Evolutionary conservation across 2,329 filamentous ascomycete genomes (phyloP).

Genomic region (Zasmidium citrigriseum): DNA sequence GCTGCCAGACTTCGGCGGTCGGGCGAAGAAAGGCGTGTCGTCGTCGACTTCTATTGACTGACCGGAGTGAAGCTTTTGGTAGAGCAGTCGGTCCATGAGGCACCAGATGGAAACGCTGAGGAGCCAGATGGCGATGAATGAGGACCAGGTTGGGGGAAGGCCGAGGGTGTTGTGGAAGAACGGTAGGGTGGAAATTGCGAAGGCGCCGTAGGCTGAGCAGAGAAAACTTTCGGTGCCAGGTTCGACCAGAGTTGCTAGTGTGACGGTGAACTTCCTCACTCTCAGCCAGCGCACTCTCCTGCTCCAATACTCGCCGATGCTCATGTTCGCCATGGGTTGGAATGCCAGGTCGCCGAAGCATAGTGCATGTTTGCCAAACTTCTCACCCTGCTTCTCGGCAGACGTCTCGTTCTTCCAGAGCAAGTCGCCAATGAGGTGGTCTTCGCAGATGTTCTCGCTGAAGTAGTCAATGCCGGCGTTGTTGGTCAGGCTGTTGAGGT

Average conservation of each 20-base stretch:
- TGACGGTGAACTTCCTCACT: constrained; percentile 91
- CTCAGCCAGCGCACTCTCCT: constrained; percentile 87
- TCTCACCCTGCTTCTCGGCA: constrained; percentile 37
- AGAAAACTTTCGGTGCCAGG: constrained; percentile 87
- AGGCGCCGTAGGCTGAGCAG: constrained; percentile 78
- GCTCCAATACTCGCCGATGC: constrained; percentile 72
- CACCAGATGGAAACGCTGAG: constrained; percentile 70
- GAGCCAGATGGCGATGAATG: constrained; percentile 68
- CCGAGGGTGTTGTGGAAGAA: constrained; percentile 57
- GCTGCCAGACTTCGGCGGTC: constrained; percentile 47
- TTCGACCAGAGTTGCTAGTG: constrained; percentile 85
- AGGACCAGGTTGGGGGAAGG: constrained; percentile 66
- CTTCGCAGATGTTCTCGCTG: constrained; percentile 94
- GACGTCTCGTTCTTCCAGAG: constrained; percentile 71
- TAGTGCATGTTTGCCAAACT: constrained; percentile 76
- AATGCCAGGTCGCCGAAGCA: constrained; percentile 84
- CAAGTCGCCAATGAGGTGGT: constrained; percentile 90
- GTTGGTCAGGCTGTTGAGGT: constrained; percentile 72
- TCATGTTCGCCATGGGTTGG: constrained; percentile 84
- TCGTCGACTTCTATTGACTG: constrained; percentile 69
- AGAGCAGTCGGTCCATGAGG: constrained; percentile 71
- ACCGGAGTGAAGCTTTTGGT: constrained; percentile 71
- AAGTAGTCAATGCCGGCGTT: constrained; percentile 84
- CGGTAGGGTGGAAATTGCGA: constrained; percentile 72
- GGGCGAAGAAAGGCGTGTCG: constrained; percentile 73